Base-by-base conservation (phyloP, 2,329 filamentous ascomycete species). In the Pleoardoris graminearum region DNA sequence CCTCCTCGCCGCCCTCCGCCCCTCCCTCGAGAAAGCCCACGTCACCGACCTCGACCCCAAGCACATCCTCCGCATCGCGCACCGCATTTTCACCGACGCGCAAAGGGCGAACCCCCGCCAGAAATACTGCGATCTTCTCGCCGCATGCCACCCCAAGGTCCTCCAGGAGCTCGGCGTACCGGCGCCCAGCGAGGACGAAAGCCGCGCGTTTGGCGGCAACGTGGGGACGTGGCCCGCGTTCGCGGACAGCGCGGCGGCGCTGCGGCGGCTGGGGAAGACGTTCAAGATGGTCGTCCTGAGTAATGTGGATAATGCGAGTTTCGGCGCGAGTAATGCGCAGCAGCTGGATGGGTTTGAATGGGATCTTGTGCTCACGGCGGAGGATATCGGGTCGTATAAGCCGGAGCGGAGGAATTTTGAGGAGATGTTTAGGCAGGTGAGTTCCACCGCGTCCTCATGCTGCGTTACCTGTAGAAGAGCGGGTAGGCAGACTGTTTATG, bases 331-430 rank as follows among this genome's bases (percentile, higher is more conserved):
- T 1, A 75, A 79, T 12, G 65, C 72, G 1, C 77, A 80, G 0
- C 78, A 80, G 22, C 72, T 90, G 11, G 67, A 75, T 16, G 80
- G 79, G 0, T 77, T 82, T 21, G 60, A 76, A 11, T 86, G 90
- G 62, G 86, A 88, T 61, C 79, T 80, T 11, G 76, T 89, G 21
- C 84, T 87, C 70, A 90, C 87, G 2, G 88, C 88, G 1, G 77
- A 91, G 71, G 82, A 88, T 38, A 83, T 91, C 48, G 87, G 88
- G 1, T 79, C 77, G 6, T 91, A 91, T 70, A 91, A 91, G 75
- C 89, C 89, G 0, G 75, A 82, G 55, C 67, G 73, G 32, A 68
- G 68, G 23, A 90, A 90, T 62, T 91, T 91, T 59, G 76, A 82
- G 50, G 87, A 87, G 64, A 75, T 91, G 71, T 74, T 90, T 12